Base-by-base conservation (phyloP, 345 rosid species). In the Eucalyptus marginata region DNA sequence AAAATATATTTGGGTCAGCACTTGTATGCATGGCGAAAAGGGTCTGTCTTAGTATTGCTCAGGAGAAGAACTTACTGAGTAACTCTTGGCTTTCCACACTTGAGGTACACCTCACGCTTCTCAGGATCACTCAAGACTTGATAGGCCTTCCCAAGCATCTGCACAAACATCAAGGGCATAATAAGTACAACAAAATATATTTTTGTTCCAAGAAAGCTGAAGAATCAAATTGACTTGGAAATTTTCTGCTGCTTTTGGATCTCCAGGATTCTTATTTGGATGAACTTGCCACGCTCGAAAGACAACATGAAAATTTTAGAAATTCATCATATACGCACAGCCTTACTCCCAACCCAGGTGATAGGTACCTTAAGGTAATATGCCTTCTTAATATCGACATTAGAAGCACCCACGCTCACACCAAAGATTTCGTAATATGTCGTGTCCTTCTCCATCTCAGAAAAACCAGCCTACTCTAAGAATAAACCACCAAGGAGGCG, bases 81-180 rank as follows among this genome's bases (percentile, higher is more conserved):
- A 54, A 98, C 86, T 86, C 97, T 97, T 87, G 91, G 96, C 94
- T 96, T 98, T 87, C 99, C 99, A 90, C 90, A 71, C 89, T 93
- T 97, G 93, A 97, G 95, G 91, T 97, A 97, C n/a, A 96, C 95
- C 88, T 92, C 94, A 87, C 98, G 98, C 90, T 96, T 97, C 89
- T 93, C 95, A 3, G 96, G 97, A 93, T 98, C 99, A 89, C 99
- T 95, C 87, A 98, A 89, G 64, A 98, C 93, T 93, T 97, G 99
- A 90, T 97, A 98, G 31, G 99, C 99, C 94, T 98, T 98, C 40
- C 99, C 97, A 86, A 98, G 97, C 89, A 89, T 93, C 99, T 97
- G 91, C 79, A 91, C 8, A 91, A 52, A 87, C 43, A 88, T 9
- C 24, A 18, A 43, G 25, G 43, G 50, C 87, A 89, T 66, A 90